Percentiles rank a stretch among this genome's conserved stretches.
These are phyloP conservation scores for Phaeolepiota aurea DNA, from an alignment of 768 basidiomycete species.

Conservation along the genomic window DNA sequence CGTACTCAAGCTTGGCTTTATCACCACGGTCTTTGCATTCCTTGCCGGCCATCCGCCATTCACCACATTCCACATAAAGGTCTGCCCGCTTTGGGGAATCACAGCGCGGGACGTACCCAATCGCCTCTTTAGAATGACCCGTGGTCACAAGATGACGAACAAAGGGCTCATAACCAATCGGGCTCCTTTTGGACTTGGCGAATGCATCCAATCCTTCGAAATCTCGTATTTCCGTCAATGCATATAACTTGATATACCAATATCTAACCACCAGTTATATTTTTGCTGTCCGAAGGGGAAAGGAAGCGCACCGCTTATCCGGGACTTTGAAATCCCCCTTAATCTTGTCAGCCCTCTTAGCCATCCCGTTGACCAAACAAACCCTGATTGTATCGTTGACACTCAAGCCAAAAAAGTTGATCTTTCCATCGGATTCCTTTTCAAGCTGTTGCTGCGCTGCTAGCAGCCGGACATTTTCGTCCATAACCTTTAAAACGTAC, in stretches of 20 bases:
- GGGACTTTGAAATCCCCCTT: slow-evolving; percentile 89
- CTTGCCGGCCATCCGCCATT: slow-evolving; percentile 82
- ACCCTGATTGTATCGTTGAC: slow-evolving; percentile 80
- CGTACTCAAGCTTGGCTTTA: slow-evolving; percentile 78
- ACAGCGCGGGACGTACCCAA: slow-evolving; percentile 72
- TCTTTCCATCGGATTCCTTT: slow-evolving; percentile 72
- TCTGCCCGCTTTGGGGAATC: slow-evolving; percentile 79
- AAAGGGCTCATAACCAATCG: slow-evolving; percentile 93
- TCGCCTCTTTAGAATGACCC: slow-evolving; percentile 71
- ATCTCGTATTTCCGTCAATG: slow-evolving; percentile 69
- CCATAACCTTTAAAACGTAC: slow-evolving; percentile 63
- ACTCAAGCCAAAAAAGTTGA: slow-evolving; percentile 74
- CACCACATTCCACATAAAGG: slow-evolving; percentile 83
- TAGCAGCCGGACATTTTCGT: slow-evolving; percentile 75
- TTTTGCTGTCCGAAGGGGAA: slow-evolving; percentile 1
- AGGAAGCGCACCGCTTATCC: slow-evolving; percentile 68
- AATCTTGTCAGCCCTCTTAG: slow-evolving; percentile 85
- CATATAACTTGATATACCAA: slow-evolving; percentile 88
- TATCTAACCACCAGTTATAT: slow-evolving; percentile 43
- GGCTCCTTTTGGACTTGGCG: slow-evolving; percentile 80
- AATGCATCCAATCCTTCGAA: slow-evolving; percentile 85
- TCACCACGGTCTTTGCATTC: slow-evolving; percentile 89
- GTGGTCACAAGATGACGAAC: slow-evolving; percentile 71
- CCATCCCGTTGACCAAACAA: slow-evolving; percentile 71
- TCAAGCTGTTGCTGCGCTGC: slow-evolving; percentile 81